Percentiles rank a stretch among this genome's conserved stretches.
These are phyloP conservation scores for Amanita muscaria DNA, from an alignment of 768 basidiomycete species.

Conservation along the genomic window DNA sequence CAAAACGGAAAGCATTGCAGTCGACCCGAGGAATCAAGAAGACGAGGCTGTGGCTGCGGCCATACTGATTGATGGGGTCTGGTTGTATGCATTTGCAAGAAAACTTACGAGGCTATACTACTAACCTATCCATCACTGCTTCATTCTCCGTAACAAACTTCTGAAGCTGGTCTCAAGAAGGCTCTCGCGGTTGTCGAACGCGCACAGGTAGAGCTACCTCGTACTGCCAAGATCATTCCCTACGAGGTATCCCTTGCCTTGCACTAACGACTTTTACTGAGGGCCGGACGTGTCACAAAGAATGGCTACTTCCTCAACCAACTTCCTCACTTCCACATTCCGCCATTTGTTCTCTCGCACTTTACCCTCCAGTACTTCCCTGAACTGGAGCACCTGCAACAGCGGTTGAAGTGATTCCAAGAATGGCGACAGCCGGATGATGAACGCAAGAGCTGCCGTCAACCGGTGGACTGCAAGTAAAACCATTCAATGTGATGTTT, in stretches of 20 bases:
- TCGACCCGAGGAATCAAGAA: not conserved
- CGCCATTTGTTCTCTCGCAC: constrained; percentile 35
- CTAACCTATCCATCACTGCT: constrained; percentile 32
- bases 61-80: constrained; percentile 54
- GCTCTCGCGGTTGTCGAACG: constrained; percentile 8
- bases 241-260: constrained; percentile 7
- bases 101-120: constrained; percentile 11
- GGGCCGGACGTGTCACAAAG: constrained; percentile 10
- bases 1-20: too few species aligned
- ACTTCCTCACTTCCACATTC: constrained; percentile 58
- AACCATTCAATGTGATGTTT: constrained; percentile 2
- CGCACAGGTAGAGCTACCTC: constrained; percentile 9
- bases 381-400: constrained; percentile 64
- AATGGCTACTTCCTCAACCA: constrained; percentile 58
- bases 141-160: constrained; percentile 33
- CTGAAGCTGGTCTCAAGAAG: constrained; percentile 15
- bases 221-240: constrained; percentile 10
- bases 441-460: constrained; percentile 65
- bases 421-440: constrained; percentile 68
- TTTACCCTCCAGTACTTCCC: constrained; percentile 48
- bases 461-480: constrained; percentile 64
- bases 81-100: constrained; percentile 50
- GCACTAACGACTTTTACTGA: too few species aligned
- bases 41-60: constrained; percentile 31
- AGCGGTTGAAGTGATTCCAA: constrained; percentile 46